phyloP scores from a whole-genome alignment of 352 stramenopile species.

The Phytophthora ohioensis region DNA sequence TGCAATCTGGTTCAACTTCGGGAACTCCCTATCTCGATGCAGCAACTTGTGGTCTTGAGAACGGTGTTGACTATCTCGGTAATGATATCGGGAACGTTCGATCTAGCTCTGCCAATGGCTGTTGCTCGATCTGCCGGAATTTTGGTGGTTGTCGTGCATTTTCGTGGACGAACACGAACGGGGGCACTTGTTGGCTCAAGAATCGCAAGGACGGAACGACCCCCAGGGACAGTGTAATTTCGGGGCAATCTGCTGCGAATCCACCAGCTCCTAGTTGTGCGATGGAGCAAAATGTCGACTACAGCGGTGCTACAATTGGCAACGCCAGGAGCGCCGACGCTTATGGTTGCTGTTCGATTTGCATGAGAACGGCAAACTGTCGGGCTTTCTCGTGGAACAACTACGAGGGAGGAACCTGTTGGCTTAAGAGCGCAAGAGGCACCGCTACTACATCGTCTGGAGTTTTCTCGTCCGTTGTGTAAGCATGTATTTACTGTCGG shows the following conservation, averaged over 20 bases:
- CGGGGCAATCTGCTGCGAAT: slow-evolving; percentile 24
- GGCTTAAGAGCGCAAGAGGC: slow-evolving; percentile 62
- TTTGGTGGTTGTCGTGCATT: slow-evolving; percentile 48
- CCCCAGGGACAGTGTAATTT: slow-evolving; percentile 21
- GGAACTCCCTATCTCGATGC: slow-evolving; percentile 14
- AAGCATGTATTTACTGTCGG: not conserved
- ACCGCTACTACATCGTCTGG: not conserved
- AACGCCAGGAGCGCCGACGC: slow-evolving; percentile 23
- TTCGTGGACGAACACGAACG: slow-evolving; percentile 57
- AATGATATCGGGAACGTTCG: slow-evolving; percentile 42
- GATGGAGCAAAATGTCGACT: slow-evolving; percentile 44
- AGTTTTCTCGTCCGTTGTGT: slow-evolving; percentile 30
- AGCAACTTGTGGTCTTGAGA: slow-evolving; percentile 37
- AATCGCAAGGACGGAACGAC: slow-evolving; percentile 31
- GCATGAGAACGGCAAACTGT: slow-evolving; percentile 38
- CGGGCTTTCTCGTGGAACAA: slow-evolving; percentile 59
- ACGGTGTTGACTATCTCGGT: slow-evolving; percentile 33
- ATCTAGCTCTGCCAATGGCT: slow-evolving; percentile 11
- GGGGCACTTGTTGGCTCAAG: slow-evolving; percentile 64
- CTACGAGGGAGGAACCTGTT: slow-evolving; percentile 62
- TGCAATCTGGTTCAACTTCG: slow-evolving; percentile 25
- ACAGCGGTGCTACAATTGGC: slow-evolving; percentile 24
- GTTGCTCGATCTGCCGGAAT: slow-evolving; percentile 34
- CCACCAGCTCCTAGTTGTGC: slow-evolving; percentile 35
- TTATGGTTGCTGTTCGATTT: slow-evolving; percentile 43